These are phyloP conservation scores for Takakia lepidozioides DNA, from an alignment of 225 moss, liverwort and hornwort species.

Conservation along the genomic window DNA sequence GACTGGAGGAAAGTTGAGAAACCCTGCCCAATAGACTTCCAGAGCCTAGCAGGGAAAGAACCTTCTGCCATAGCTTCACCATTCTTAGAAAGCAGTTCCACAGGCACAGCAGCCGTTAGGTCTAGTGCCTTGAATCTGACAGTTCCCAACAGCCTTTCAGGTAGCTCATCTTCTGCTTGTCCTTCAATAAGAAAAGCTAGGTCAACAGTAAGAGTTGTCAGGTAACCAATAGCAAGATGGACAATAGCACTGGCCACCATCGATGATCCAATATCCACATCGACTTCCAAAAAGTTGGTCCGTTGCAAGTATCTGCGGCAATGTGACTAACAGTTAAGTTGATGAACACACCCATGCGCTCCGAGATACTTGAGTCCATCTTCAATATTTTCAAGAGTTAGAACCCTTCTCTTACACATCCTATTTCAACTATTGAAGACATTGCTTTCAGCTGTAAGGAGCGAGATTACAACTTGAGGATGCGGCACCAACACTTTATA, in stretches of 20 bases:
- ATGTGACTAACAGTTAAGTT: neutral
- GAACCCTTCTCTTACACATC: neutral
- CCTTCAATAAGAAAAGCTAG: constrained; percentile 80
- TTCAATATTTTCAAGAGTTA: too few species aligned
- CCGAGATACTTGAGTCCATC: too few species aligned
- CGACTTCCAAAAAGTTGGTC: constrained; percentile 71
- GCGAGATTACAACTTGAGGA: neutral
- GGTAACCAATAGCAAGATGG: constrained; percentile 66
- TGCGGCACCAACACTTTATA: neutral
- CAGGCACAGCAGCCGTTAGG: constrained; percentile 44
- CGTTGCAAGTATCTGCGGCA: constrained; percentile 54
- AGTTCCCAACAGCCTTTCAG: constrained; percentile 66
- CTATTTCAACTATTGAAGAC: neutral
- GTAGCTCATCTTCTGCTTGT: constrained; percentile 69
- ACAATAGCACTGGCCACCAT: constrained; percentile 83
- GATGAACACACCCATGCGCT: neutral
- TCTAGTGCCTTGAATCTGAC: constrained; percentile 56
- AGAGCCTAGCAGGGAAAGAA: constrained; percentile 50
- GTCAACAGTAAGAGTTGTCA: constrained; percentile 67
- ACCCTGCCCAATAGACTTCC: constrained; percentile 51
- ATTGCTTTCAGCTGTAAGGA: neutral
- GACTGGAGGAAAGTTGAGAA: constrained; percentile 54
- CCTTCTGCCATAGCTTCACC: constrained; percentile 20
- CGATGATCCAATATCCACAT: constrained; percentile 87
- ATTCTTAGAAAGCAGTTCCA: constrained; percentile 33